These are phyloP conservation scores for Nicotiana otophora DNA, from an alignment of 257 asterid genomes.

Conservation along the genomic window DNA sequence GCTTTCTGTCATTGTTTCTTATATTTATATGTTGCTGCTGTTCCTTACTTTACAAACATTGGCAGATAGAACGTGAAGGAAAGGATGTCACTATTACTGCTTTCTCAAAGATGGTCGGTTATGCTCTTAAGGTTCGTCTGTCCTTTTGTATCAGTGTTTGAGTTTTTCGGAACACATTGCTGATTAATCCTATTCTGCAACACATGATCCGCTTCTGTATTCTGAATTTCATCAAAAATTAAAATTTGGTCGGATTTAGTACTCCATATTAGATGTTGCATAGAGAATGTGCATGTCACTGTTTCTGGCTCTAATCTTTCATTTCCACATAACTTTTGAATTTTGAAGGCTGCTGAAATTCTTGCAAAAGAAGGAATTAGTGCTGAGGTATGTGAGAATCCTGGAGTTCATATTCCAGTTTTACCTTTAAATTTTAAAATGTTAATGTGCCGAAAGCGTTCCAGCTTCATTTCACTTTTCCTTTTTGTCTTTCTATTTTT, in stretches of 20 bases:
- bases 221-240: not conserved
- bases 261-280: not conserved
- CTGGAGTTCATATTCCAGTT: not conserved
- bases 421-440: not conserved
- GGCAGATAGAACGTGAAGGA: slow-evolving; percentile 39
- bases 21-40: not conserved
- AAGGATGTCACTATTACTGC: slow-evolving; percentile 40
- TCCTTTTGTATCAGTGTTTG: not conserved
- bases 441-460: not conserved
- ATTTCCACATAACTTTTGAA: not conserved
- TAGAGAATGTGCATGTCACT: not conserved
- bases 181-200: slow-evolving; percentile 4
- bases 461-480: not conserved
- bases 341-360: slow-evolving; percentile 71
- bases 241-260: slow-evolving; percentile 9
- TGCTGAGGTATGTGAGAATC: slow-evolving; percentile 54
- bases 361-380: slow-evolving; percentile 70
- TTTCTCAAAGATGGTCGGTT: slow-evolving; percentile 48
- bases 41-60: slow-evolving; percentile 6
- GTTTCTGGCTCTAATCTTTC: not conserved
- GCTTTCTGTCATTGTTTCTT: not conserved
- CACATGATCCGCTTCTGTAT: not conserved
- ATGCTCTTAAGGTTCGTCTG: slow-evolving; percentile 38
- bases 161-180: not conserved
- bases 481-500: not conserved